Evolutionary conservation across 768 basidiomycete genomes (phyloP).

Genomic region (Suillus brevipes): DNA sequence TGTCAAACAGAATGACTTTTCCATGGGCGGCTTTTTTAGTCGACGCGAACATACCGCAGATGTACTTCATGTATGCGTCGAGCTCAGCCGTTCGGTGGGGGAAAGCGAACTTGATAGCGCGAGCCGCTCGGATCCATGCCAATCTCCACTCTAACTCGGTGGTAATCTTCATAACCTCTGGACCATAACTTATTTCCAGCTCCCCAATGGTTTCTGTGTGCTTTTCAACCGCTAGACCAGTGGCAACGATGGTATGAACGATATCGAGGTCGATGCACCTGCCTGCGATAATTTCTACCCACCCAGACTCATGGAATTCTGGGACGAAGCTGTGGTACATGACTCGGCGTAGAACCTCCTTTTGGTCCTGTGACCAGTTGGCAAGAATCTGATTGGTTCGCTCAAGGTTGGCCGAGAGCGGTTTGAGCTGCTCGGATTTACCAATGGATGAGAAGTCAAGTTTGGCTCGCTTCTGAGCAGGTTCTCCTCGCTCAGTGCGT

Average conservation of each 20-base stretch:
- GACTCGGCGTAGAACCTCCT: not conserved
- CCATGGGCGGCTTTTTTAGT: not conserved
- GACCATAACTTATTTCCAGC: not conserved
- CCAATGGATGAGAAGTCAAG: conserved; percentile 8
- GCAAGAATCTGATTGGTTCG: not conserved
- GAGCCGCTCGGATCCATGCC: not conserved
- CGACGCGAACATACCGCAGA: not conserved
- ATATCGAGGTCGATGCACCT: conserved; percentile 30
- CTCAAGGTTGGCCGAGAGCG: not conserved
- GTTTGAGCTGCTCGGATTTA: not conserved
- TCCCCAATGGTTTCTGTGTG: conserved; percentile 18
- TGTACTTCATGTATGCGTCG: not conserved
- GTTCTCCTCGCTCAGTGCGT: not conserved
- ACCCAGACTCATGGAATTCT: conserved; percentile 28
- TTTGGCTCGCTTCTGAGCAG: not conserved
- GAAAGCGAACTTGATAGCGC: not conserved
- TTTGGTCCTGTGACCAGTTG: not conserved
- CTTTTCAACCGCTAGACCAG: conserved; percentile 11
- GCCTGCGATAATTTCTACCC: conserved; percentile 26
- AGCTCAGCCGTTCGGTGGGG: not conserved
- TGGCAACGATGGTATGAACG: conserved; percentile 22
- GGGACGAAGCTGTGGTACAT: conserved; percentile 7
- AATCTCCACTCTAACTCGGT: not conserved
- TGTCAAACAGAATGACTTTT: not conserved
- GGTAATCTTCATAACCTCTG: not conserved